Percentiles rank a stretch among this genome's conserved stretches.
These are phyloP conservation scores for Yarrowia sp. DNA, from an alignment of 805 yeast genomes.

Conservation along the genomic window DNA sequence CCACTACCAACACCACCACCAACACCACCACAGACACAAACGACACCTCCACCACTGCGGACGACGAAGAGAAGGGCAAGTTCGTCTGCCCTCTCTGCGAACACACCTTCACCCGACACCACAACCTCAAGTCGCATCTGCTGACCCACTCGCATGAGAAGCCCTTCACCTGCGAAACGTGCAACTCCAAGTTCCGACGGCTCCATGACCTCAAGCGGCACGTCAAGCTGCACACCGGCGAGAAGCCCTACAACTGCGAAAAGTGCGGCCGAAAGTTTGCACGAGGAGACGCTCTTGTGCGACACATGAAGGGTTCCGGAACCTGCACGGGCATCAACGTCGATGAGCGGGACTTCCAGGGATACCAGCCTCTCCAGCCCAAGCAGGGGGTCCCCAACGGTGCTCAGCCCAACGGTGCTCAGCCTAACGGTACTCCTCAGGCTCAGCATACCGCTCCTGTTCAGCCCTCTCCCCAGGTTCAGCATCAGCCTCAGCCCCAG, in stretches of 20 bases:
- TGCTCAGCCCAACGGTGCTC: too few species aligned
- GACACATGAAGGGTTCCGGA: conserved; percentile 63
- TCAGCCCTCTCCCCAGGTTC: conserved; percentile 21
- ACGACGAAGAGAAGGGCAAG: conserved; percentile 40
- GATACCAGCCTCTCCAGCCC: conserved; percentile 24
- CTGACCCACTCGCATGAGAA: conserved; percentile 69
- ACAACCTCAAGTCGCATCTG: conserved; percentile 75
- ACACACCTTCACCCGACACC: conserved; percentile 72
- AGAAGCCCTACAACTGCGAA: conserved; percentile 67
- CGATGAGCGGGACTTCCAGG: conserved; percentile 37
- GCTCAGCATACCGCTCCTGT: neutral
- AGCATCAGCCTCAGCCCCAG: neutral
- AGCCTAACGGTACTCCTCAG: neutral
- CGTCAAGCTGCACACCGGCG: conserved; percentile 76
- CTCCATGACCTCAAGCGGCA: conserved; percentile 81
- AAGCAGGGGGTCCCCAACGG: neutral
- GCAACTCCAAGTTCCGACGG: conserved; percentile 69
- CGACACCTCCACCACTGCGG: neutral
- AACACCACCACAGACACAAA: neutral
- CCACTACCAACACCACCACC: neutral
- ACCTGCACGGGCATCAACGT: conserved; percentile 44
- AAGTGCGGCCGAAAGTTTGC: conserved; percentile 72
- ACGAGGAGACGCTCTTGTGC: conserved; percentile 73
- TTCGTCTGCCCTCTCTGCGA: conserved; percentile 65
- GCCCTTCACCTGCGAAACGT: conserved; percentile 68